Conservation (phyloP, 1,139 yeast species). For the Lodderomyces orthopsilosis region DNA sequence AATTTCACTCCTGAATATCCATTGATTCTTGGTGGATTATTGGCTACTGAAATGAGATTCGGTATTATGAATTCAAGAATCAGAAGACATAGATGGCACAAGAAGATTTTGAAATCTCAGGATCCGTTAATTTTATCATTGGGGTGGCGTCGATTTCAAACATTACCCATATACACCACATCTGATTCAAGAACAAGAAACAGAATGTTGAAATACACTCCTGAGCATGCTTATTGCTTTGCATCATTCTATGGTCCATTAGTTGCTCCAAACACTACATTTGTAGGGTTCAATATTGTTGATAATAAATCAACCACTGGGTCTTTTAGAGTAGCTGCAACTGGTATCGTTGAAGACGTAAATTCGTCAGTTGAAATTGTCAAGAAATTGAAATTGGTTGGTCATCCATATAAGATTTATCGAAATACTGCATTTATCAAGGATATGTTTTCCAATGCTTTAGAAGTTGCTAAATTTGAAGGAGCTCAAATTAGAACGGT, state of each 20-base stretch:
- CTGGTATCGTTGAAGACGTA: constrained; percentile 93
- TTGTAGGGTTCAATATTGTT: constrained; percentile 90
- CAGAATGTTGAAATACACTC: constrained; percentile 96
- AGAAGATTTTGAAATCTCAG: constrained; percentile 88
- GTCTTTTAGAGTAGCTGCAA: constrained; percentile 93
- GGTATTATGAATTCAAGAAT: constrained; percentile 92
- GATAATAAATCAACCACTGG: constrained; percentile 83
- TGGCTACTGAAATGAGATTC: constrained; percentile 87
- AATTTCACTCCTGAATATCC: constrained; percentile 85
- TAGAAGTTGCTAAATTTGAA: constrained; percentile 97
- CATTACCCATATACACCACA: constrained; percentile 92
- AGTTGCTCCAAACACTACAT: constrained; percentile 96
- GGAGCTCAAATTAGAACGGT: constrained; percentile 97
- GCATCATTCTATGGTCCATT: constrained; percentile 97
- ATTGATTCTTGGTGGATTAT: constrained; percentile 83
- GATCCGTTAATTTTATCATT: constrained; percentile 92
- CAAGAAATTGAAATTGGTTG: constrained; percentile 91
- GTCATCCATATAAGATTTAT: constrained; percentile 90
- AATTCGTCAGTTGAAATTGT: constrained; percentile 90
- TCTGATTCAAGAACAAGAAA: constrained; percentile 96
- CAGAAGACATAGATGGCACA: constrained; percentile 99
- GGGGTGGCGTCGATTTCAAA: constrained; percentile 99
- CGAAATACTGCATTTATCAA: constrained; percentile 95
- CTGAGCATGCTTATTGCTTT: constrained; percentile 96
- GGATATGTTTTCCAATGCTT: constrained; percentile 89